Conservation (phyloP, 139 green algal genomes). For the Nannochloris sp. region DNA sequence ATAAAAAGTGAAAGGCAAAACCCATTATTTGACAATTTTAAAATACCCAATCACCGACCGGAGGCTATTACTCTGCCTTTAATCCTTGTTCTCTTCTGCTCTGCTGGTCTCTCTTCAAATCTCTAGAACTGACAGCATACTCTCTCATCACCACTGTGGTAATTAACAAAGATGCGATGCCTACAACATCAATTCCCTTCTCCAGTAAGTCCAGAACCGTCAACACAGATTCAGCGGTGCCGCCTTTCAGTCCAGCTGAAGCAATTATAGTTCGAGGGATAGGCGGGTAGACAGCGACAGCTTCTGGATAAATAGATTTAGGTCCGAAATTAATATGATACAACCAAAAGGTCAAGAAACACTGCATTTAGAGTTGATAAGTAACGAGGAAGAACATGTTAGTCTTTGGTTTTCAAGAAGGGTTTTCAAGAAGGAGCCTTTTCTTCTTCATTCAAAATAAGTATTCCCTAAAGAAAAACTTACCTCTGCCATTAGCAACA, state of each 20-base stretch:
- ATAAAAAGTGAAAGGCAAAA: too few species aligned
- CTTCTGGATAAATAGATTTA: slow-evolving; percentile 5
- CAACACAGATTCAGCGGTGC: neutral
- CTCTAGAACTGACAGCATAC: neutral
- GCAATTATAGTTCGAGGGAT: neutral
- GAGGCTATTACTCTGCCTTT: slow-evolving; percentile 2
- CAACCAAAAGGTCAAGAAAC: slow-evolving; percentile 11
- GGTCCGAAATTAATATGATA: slow-evolving; percentile 9
- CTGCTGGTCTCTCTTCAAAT: neutral
- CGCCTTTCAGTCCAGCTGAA: neutral
- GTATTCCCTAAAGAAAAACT: neutral
- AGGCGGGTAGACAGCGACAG: neutral
- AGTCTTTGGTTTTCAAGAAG: neutral
- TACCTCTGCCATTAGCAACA: slow-evolving; percentile 4
- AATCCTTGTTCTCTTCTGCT: slow-evolving; percentile 1
- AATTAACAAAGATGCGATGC: neutral
- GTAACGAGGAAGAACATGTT: too few species aligned
- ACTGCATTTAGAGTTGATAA: slow-evolving; percentile 6
- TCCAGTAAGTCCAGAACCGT: slow-evolving; percentile 4
- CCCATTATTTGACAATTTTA: too few species aligned
- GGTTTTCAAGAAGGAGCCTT: neutral
- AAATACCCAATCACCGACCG: too few species aligned
- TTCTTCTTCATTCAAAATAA: too few species aligned
- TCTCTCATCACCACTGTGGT: neutral
- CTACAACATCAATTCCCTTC: slow-evolving; percentile 5